Percentiles rank a stretch among this genome's conserved stretches.
Evolutionary conservation across 2,329 filamentous ascomycete genomes (phyloP).

Genomic region (Akanthomyces dipterigenus): DNA sequence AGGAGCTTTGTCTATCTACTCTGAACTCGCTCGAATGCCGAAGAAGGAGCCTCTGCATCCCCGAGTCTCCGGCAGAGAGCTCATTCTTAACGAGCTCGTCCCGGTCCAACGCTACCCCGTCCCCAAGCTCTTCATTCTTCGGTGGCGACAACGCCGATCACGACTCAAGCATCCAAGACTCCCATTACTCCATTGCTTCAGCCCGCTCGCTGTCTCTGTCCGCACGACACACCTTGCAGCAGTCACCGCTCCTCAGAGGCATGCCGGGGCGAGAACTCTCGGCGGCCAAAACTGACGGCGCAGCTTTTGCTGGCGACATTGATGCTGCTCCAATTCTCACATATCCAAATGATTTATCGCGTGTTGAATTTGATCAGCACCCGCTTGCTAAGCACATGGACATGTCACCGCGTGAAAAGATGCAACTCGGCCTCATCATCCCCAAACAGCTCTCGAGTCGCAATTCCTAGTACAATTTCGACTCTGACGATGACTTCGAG

Average conservation of each 20-base stretch:
- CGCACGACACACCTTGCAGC: not conserved
- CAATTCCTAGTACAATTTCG: constrained; percentile 31
- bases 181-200: not conserved
- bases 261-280: constrained; percentile 34
- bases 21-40: not conserved
- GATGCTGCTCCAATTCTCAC: constrained; percentile 23
- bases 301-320: constrained; percentile 27
- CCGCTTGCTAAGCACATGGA: constrained; percentile 27
- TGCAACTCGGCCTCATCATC: constrained; percentile 27
- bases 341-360: constrained; percentile 29
- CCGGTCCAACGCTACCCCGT: not conserved
- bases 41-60: not conserved
- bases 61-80: not conserved
- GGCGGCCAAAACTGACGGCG: constrained; percentile 30
- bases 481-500: constrained; percentile 26
- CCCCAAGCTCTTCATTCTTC: not conserved
- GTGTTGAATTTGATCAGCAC: constrained; percentile 29
- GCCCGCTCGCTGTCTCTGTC: constrained; percentile 1
- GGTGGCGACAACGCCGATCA: not conserved
- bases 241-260: constrained; percentile 36
- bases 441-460: constrained; percentile 27
- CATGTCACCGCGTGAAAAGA: constrained; percentile 22
- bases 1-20: constrained; percentile 16
- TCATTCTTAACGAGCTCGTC: constrained; percentile 3
- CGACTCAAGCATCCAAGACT: not conserved